These are phyloP conservation scores for Pinus taeda DNA, from an alignment of 75 land plant genomes.

Conservation along the genomic window DNA sequence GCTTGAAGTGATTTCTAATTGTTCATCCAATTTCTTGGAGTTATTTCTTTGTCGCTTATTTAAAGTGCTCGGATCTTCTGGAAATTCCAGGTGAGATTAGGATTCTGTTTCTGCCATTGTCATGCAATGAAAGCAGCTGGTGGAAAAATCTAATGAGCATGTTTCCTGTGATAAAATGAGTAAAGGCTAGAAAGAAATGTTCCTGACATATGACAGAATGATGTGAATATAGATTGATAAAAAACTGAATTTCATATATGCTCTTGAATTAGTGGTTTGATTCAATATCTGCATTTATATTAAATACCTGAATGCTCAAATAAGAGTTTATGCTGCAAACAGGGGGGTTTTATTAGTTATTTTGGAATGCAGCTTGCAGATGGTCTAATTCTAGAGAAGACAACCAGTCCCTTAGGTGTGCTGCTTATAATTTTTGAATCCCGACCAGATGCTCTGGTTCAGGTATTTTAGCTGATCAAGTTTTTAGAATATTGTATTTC, in stretches of 20 bases:
- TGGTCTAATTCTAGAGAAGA: constrained; percentile 81
- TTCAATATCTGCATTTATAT: not conserved
- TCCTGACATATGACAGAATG: not conserved
- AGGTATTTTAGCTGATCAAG: constrained; percentile 43
- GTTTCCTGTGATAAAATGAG: not conserved
- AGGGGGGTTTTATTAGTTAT: not conserved
- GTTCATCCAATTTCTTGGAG: not conserved
- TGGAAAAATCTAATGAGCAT: not conserved
- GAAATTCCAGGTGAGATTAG: not conserved
- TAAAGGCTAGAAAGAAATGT: not conserved
- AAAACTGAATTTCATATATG: too few species aligned
- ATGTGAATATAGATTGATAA: not conserved
- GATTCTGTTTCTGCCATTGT: not conserved
- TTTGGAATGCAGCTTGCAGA: constrained; percentile 71
- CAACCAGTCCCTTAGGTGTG: constrained; percentile 86
- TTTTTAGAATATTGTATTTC: not conserved
- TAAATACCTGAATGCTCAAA: not conserved
- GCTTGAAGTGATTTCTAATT: not conserved
- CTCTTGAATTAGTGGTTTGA: too few species aligned
- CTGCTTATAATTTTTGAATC: constrained; percentile 93
- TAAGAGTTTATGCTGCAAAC: not conserved
- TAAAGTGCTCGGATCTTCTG: not conserved
- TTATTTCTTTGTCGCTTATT: not conserved
- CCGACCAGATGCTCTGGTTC: constrained; percentile 98
- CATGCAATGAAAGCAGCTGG: not conserved